Evolutionary conservation across 345 rosid genomes (phyloP).

Genomic region (Hibiscus mutabilis): DNA sequence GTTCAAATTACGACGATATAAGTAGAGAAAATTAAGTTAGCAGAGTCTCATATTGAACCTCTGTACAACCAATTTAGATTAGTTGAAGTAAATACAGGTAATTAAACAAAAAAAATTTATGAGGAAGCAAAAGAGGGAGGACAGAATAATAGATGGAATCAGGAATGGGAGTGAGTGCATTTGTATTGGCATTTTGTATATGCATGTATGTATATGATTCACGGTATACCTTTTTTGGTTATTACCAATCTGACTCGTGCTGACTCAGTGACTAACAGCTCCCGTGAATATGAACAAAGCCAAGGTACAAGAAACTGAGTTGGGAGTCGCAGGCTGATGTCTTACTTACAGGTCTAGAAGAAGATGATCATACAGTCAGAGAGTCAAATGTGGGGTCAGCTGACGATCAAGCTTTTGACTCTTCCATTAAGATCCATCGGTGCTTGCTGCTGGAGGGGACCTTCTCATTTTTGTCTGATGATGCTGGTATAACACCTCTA

Average conservation of each 20-base stretch:
- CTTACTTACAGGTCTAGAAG: not conserved
- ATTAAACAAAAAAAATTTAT: too few species aligned
- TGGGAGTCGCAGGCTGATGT: not conserved
- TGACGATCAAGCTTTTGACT: slow-evolving; percentile 39
- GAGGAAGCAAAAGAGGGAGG: too few species aligned
- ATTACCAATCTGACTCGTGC: not conserved
- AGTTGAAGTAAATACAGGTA: too few species aligned
- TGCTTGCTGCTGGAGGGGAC: slow-evolving; percentile 31
- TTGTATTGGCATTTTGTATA: not conserved
- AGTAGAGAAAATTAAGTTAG: too few species aligned
- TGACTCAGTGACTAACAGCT: not conserved
- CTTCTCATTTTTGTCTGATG: slow-evolving; percentile 18
- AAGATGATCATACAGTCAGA: slow-evolving; percentile 31
- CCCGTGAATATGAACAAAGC: not conserved
- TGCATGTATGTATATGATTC: not conserved
- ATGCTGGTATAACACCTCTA: not conserved
- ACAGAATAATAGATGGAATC: too few species aligned
- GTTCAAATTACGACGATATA: too few species aligned
- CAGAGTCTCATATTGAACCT: too few species aligned
- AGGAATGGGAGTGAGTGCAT: not conserved
- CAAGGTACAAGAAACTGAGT: not conserved
- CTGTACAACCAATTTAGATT: too few species aligned
- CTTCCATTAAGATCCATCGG: slow-evolving; percentile 42
- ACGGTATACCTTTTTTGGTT: not conserved
- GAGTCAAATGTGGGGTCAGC: slow-evolving; percentile 28